These are phyloP conservation scores for Sisymbrium altissimum DNA, from an alignment of 345 rosid species.

Conservation along the genomic window DNA sequence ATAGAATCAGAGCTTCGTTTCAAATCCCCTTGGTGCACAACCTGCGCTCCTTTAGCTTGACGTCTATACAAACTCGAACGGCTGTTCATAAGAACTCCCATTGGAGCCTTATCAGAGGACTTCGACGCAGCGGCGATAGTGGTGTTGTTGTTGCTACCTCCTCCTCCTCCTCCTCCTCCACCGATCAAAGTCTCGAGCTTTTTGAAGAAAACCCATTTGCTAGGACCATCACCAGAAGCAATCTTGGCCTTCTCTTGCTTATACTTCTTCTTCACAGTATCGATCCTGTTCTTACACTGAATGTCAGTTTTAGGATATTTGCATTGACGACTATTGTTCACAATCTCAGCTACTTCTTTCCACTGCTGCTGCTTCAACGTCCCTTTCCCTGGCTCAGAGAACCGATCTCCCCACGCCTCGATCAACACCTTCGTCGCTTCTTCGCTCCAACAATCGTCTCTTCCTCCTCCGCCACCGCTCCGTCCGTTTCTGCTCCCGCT, in stretches of 20 bases:
- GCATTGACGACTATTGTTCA: conserved; percentile 53
- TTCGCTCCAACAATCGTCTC: conserved; percentile 98
- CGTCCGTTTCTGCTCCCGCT: conserved; percentile 39
- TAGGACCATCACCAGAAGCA: conserved; percentile 50
- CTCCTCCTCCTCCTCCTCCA: conserved; percentile 7
- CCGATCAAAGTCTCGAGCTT: conserved; percentile 66
- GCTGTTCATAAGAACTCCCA: conserved; percentile 51
- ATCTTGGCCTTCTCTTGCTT: conserved; percentile 73
- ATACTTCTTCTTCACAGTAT: conserved; percentile 92
- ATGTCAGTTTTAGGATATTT: conserved; percentile 73
- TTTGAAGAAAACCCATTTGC: conserved; percentile 76
- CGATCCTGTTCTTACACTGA: conserved; percentile 95
- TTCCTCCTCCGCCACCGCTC: conserved; percentile 38
- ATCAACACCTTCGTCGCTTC: conserved; percentile 72
- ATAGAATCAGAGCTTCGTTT: conserved; percentile 27
- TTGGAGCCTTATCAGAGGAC: conserved; percentile 34
- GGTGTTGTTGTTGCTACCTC: neutral
- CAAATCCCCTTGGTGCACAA: conserved; percentile 12
- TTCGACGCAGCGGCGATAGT: neutral
- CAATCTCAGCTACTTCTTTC: conserved; percentile 93
- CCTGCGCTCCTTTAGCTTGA: conserved; percentile 10
- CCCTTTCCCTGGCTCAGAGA: conserved; percentile 80
- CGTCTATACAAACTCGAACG: conserved; percentile 30
- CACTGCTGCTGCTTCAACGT: conserved; percentile 91
- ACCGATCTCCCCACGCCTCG: conserved; percentile 90